These are phyloP conservation scores for Biancaea sappan DNA, from an alignment of 306 rosid species.

Conservation along the genomic window DNA sequence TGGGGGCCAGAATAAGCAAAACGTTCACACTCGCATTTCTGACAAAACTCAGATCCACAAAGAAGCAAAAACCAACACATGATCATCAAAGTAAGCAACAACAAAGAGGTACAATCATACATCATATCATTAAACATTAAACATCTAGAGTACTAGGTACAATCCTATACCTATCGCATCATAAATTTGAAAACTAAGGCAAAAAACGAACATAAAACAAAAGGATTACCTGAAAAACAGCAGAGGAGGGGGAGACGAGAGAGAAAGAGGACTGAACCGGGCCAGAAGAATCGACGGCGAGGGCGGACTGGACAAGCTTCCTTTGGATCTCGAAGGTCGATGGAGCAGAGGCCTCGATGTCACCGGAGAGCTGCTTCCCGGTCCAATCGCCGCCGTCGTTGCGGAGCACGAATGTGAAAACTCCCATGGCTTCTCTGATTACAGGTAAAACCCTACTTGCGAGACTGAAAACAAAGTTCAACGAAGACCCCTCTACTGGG, in stretches of 20 bases:
- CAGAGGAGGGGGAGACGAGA: constrained; percentile 61
- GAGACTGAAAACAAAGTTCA: constrained; percentile 19
- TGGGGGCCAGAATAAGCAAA: background rate
- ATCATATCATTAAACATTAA: background rate
- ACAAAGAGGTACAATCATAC: no score
- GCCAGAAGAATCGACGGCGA: constrained; percentile 71
- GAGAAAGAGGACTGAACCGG: constrained; percentile 82
- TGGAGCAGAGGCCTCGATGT: constrained; percentile 70
- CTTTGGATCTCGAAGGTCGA: constrained; percentile 71
- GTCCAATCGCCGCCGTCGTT: constrained; percentile 69
- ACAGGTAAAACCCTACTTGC: constrained; percentile 26
- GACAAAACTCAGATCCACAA: background rate
- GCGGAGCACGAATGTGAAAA: constrained; percentile 70
- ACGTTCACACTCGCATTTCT: background rate
- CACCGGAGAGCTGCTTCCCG: constrained; percentile 74
- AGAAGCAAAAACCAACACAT: background rate
- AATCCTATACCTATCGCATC: background rate
- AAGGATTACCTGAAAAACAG: constrained; percentile 73
- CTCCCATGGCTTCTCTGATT: constrained; percentile 64
- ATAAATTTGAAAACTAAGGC: background rate
- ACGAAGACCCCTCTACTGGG: background rate
- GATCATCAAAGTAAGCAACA: background rate
- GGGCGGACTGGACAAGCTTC: constrained; percentile 68
- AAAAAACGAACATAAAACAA: background rate
- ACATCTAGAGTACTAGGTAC: background rate